Evolutionary conservation across 176 grass and related monocot species (phyloP), one percentile per base, ranked within the genome.

Genomic region (Coix lacrymajobi): DNA sequence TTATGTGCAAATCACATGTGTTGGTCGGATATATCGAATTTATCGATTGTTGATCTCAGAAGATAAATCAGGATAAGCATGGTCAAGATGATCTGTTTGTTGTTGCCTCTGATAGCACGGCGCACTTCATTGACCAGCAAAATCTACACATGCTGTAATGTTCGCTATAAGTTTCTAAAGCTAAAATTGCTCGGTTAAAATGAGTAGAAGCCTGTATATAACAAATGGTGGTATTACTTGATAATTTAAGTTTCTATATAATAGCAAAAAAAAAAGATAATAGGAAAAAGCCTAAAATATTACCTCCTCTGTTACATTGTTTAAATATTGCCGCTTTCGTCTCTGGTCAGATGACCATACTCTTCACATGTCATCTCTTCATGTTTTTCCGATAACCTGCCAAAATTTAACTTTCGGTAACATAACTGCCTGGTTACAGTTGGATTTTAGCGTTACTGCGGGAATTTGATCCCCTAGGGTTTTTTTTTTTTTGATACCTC

Each of bases 1-100:
- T 26, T 75, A n/a, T 66, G 11, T 73, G 58, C 43, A 80, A 56
- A 73, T 80, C 69, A 56, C 76, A 73, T 74, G 43, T 43, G 33
- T 45, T 38, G 44, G 8, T 86, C 32, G 31, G 72, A 73, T 17
- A 36, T 80, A 52, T 26, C 16, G 3, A 57, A 19, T 12, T 7
- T 32, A 49, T 62, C 16, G 17, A 40, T 40, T 22, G 30, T 40
- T 29, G 5, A 69, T 83, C 31, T 62, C 48, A 5, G 30, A 39
- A 15, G 22, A 77, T 64, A 73, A 64, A 48, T 73, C 25, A n/a
- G 68, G 74, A 80, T 40, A 80, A 80, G 65, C 32, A 24, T 29
- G 22, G 37, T 38, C 16, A 63, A 63, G n/a, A 38, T 36, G n/a
- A 36, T 79, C 49, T 78, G 20, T 20, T 78, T 66, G 8, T 26